phyloP scores from a whole-genome alignment of 495 filamentous ascomycete genomes.

The Elaphomyces granulatus region DNA sequence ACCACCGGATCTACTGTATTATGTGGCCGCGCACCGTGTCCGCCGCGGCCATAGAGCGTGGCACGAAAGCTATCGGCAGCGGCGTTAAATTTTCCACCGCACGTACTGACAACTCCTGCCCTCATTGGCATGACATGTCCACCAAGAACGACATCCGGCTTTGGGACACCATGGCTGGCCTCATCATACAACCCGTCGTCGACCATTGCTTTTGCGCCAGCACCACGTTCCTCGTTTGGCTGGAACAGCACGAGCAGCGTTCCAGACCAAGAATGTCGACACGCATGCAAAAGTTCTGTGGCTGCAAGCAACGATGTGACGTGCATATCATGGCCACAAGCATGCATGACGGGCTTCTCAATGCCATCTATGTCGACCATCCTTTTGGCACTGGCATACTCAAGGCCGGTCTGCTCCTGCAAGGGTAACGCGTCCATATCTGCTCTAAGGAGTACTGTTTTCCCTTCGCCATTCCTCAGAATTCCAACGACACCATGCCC shows the following conservation, averaged over 20 bases:
- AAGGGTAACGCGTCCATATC: constrained; percentile 43
- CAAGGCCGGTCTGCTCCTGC: constrained; percentile 33
- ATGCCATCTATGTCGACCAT: constrained; percentile 29
- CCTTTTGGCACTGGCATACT: constrained; percentile 31
- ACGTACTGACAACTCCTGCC: constrained; percentile 27
- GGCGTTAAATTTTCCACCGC: constrained; percentile 30
- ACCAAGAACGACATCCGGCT: constrained; percentile 36
- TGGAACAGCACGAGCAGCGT: constrained; percentile 42
- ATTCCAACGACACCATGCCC: constrained; percentile 34
- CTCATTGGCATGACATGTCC: constrained; percentile 38
- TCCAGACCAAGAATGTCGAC: constrained; percentile 28
- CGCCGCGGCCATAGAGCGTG: constrained; percentile 37
- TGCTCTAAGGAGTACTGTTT: constrained; percentile 36
- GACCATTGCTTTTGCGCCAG: constrained; percentile 40
- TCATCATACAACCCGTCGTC: constrained; percentile 36
- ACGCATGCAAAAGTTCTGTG: constrained; percentile 24
- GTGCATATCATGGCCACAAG: constrained; percentile 45
- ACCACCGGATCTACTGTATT: constrained; percentile 36
- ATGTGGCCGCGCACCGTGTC: constrained; percentile 38
- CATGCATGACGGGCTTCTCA: constrained; percentile 40
- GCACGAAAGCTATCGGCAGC: constrained; percentile 37
- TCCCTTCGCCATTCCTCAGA: constrained; percentile 32
- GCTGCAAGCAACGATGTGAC: constrained; percentile 39
- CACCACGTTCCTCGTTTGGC: constrained; percentile 37
- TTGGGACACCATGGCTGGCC: too few relatives aligned